Percentiles rank a stretch among this genome's conserved stretches.
Conservation (phyloP, 805 yeast genomes). For the Danielia reshetovae region DNA sequence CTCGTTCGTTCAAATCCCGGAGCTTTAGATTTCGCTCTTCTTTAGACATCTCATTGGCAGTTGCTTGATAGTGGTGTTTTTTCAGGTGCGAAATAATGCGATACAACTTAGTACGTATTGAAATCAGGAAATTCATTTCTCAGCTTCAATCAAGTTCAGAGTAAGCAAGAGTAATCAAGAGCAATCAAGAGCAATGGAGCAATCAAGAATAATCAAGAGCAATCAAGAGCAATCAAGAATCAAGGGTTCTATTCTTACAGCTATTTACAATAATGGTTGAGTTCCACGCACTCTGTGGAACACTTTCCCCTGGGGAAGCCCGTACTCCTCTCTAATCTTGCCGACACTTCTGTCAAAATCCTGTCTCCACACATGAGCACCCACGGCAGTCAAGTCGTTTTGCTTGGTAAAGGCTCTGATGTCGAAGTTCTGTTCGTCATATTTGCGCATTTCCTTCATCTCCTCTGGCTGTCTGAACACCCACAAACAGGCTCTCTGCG, state of each 20-base stretch:
- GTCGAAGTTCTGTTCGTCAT: constrained; percentile 45
- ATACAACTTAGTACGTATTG: no score
- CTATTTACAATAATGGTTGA: constrained; percentile 23
- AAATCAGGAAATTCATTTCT: no score
- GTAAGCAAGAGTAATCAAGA: no score
- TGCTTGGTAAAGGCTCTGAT: constrained; percentile 62
- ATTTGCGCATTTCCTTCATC: neutral
- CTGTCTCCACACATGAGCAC: constrained; percentile 91
- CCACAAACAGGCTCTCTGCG: constrained; percentile 85
- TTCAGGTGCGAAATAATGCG: no score
- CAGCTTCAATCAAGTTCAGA: no score
- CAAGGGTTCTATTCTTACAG: no score
- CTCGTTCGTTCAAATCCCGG: constrained; percentile 17
- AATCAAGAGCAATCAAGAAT: no score
- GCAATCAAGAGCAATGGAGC: no score
- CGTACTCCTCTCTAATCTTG: constrained; percentile 65
- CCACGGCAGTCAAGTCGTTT: constrained; percentile 66
- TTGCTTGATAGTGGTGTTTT: no score
- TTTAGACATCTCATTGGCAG: neutral
- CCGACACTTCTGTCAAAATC: constrained; percentile 73
- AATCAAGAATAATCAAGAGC: no score
- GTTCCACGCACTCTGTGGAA: constrained; percentile 57
- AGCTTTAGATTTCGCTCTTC: neutral
- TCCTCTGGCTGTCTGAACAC: constrained; percentile 65
- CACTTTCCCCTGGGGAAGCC: constrained; percentile 71